These are phyloP conservation scores for Salicornia ramosissima DNA, from an alignment of 148 eudicot genomes.

Conservation along the genomic window DNA sequence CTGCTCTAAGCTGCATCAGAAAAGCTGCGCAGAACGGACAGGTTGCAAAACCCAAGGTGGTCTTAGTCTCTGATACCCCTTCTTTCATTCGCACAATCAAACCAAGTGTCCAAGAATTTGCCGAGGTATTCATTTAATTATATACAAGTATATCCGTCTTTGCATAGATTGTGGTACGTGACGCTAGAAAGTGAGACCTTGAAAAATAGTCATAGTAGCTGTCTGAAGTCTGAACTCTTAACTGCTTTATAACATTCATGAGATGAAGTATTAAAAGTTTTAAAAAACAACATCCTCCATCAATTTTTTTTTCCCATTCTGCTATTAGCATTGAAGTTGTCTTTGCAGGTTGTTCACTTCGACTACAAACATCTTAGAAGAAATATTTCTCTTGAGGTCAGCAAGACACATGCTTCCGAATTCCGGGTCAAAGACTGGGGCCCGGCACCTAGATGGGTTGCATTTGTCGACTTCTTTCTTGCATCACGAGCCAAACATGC, in stretches of 20 bases:
- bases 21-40: slow-evolving; percentile 40
- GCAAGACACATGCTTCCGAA: slow-evolving; percentile 26
- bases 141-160: too few species aligned
- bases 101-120: slow-evolving; percentile 49
- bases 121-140: slow-evolving; percentile 48
- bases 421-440: slow-evolving; percentile 92
- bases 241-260: background rate
- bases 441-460: slow-evolving; percentile 98
- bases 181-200: background rate
- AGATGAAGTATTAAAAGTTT: background rate
- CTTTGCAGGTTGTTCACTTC: slow-evolving; percentile 70
- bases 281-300: background rate
- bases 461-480: slow-evolving; percentile 92
- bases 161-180: background rate
- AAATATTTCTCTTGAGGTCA: slow-evolving; percentile 42
- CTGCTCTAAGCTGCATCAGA: slow-evolving; percentile 67
- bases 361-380: slow-evolving; percentile 58
- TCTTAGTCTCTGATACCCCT: slow-evolving; percentile 82
- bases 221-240: too few species aligned
- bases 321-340: background rate
- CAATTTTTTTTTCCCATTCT: too few species aligned
- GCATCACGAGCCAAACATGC: slow-evolving; percentile 88
- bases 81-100: slow-evolving; percentile 46
- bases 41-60: slow-evolving; percentile 50
- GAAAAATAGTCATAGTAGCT: background rate